These are phyloP conservation scores for Lepraria neglecta DNA, from an alignment of 495 filamentous ascomycete species.

Conservation along the genomic window DNA sequence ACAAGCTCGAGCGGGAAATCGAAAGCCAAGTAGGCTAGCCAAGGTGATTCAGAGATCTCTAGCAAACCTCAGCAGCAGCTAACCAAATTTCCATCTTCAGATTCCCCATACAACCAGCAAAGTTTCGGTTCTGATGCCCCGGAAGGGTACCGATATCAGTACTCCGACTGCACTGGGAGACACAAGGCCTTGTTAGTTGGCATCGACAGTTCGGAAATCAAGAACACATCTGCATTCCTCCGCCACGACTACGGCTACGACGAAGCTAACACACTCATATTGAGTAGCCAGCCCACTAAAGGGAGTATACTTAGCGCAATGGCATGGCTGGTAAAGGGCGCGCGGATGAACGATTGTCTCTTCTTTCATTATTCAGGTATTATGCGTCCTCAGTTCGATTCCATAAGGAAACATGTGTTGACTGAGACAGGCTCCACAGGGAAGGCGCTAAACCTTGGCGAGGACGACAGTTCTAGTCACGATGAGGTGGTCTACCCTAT, in stretches of 20 bases:
- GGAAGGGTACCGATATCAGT: background rate
- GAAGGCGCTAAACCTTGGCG: too few species aligned
- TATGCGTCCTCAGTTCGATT: background rate
- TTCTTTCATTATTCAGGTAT: background rate
- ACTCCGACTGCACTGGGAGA: background rate
- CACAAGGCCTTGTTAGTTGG: slow-evolving; percentile 1
- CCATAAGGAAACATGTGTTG: background rate
- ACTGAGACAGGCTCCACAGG: background rate
- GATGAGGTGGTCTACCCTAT: background rate
- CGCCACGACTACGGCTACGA: background rate
- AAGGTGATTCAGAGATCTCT: too few species aligned
- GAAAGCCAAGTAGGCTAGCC: too few species aligned
- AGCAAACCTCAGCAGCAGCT: background rate
- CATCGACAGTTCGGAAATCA: background rate
- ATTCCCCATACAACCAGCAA: background rate
- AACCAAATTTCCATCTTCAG: background rate
- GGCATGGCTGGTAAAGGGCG: background rate
- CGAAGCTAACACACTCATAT: background rate
- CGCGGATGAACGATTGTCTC: slow-evolving; percentile 1
- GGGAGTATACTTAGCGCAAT: background rate
- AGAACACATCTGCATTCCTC: background rate
- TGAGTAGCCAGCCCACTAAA: background rate
- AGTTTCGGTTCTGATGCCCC: background rate
- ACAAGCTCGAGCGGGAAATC: too few species aligned
- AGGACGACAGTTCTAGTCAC: background rate